phyloP scores from a whole-genome alignment of 495 filamentous ascomycete species.

The Penicillium roqueforti region DNA sequence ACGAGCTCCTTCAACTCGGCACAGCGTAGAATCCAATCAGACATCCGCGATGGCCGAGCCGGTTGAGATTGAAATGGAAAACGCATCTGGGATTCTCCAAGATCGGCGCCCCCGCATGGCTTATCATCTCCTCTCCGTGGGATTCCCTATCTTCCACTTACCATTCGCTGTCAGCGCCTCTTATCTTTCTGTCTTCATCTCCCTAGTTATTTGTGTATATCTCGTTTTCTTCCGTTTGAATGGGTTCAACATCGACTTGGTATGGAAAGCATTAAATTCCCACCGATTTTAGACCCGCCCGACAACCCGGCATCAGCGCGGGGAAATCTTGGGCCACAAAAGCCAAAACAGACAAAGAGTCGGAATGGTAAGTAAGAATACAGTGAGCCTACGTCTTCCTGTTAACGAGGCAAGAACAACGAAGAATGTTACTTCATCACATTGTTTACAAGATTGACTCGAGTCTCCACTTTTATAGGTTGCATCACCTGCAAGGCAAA shows the following conservation, averaged over 20 bases:
- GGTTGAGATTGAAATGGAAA: not conserved
- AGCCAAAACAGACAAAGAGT: constrained; percentile 78
- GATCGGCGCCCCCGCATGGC: constrained; percentile 9
- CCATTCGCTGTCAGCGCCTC: not conserved
- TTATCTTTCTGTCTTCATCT: not conserved
- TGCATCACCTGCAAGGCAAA: constrained; percentile 81
- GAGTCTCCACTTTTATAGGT: constrained; percentile 45
- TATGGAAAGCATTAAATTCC: constrained; percentile 62
- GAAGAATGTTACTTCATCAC: not conserved
- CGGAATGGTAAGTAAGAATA: constrained; percentile 62
- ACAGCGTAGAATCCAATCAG: not conserved
- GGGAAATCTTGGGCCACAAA: constrained; percentile 37
- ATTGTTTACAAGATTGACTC: constrained; percentile 34
- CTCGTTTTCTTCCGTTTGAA: not conserved
- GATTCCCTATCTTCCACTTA: constrained; percentile 2
- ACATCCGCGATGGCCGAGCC: not conserved
- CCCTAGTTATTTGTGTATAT: not conserved
- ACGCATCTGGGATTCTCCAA: not conserved
- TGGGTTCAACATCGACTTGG: constrained; percentile 19
- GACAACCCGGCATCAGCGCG: constrained; percentile 27
- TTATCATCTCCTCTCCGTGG: constrained; percentile 9
- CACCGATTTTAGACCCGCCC: constrained; percentile 53
- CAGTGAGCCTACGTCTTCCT: not conserved
- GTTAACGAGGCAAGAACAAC: not conserved
- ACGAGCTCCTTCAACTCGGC: not conserved